Evolutionary conservation across 768 basidiomycete genomes (phyloP).

Genomic region (Podaxis sp.): DNA sequence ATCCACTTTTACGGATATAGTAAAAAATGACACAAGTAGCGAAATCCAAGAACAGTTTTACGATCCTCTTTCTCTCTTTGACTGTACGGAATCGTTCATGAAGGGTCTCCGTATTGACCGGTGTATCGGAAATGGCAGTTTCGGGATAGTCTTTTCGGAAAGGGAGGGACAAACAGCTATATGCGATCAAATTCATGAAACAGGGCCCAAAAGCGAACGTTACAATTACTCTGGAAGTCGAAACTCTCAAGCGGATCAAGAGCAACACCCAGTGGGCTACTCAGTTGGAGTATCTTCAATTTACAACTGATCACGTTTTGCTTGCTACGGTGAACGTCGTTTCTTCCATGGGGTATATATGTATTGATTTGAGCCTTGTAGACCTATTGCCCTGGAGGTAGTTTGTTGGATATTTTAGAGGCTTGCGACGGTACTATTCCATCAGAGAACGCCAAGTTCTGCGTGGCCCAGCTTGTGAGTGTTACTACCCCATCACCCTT

Average conservation of each 20-base stretch:
- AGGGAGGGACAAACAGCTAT: background rate
- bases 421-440: background rate
- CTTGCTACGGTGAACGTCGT: background rate
- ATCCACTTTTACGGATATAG: background rate
- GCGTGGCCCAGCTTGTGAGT: background rate
- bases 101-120: background rate
- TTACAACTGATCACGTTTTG: background rate
- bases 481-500: background rate
- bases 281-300: background rate
- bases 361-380: background rate
- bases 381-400: background rate
- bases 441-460: background rate
- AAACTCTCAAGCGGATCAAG: background rate
- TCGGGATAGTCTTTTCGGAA: background rate
- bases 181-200: background rate
- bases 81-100: background rate
- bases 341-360: background rate
- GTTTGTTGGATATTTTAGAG: background rate
- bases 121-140: background rate
- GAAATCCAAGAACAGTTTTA: background rate
- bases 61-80: background rate
- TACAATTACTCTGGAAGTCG: background rate
- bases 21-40: background rate
- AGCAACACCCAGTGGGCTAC: background rate
- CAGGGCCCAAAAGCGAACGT: background rate